A percentile compares a stretch with the other conserved stretches of the same genome.
phyloP scores from a whole-genome alignment of 345 rosid genomes.

The Cardamine resedifolia region DNA sequence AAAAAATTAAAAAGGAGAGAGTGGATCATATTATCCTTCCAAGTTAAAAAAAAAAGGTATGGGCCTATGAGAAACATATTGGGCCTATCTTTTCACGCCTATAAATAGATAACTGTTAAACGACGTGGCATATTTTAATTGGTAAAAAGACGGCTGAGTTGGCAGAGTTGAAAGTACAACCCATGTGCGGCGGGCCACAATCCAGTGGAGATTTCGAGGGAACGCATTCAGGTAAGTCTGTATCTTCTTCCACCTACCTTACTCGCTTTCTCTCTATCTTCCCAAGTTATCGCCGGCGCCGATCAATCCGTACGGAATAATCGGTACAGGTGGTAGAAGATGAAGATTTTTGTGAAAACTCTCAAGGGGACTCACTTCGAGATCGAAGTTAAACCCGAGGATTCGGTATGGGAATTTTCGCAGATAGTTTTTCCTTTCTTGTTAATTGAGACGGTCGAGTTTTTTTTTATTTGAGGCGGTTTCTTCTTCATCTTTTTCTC shows the following conservation, averaged over 20 bases:
- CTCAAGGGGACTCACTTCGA: slow-evolving; percentile 55
- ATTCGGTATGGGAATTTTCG: slow-evolving; percentile 38
- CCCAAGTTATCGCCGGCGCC: slow-evolving; percentile 21
- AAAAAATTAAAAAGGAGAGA: too few species aligned
- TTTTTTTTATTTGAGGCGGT: neutral
- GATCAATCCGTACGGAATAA: neutral
- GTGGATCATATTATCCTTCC: too few species aligned
- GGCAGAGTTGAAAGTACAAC: neutral
- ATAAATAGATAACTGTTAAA: neutral
- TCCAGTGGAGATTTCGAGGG: slow-evolving; percentile 28
- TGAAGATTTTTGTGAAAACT: slow-evolving; percentile 53
- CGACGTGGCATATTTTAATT: neutral
- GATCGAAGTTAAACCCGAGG: slow-evolving; percentile 53
- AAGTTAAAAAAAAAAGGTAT: too few species aligned
- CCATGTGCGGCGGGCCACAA: slow-evolving; percentile 24
- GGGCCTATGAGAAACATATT: slow-evolving; percentile 1
- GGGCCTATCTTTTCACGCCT: slow-evolving; percentile 15
- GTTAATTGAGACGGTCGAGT: neutral
- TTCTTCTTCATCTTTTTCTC: neutral
- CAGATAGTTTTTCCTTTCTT: neutral
- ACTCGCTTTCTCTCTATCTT: slow-evolving; percentile 1
- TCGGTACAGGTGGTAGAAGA: slow-evolving; percentile 13
- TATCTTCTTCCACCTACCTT: slow-evolving; percentile 11
- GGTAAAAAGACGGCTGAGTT: neutral
- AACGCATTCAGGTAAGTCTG: slow-evolving; percentile 16